Evolutionary conservation across 352 stramenopile species (phyloP).

Genomic region (Ochromonadaceae sp.): DNA sequence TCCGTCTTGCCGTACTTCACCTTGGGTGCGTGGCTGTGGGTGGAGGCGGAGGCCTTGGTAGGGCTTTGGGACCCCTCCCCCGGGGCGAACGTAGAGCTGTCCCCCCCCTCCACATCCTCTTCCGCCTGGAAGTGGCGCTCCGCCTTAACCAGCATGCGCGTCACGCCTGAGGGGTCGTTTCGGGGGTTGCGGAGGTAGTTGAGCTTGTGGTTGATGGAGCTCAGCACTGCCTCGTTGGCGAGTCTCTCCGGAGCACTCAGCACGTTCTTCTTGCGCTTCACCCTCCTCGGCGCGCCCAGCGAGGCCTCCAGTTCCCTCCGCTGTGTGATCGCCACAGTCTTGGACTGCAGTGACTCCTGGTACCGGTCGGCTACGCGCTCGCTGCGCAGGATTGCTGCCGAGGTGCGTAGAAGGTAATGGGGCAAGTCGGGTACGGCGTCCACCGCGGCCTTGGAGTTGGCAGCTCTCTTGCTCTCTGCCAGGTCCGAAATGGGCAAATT

Average conservation of each 20-base stretch:
- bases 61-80: too few species aligned
- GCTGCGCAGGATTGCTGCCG: background rate
- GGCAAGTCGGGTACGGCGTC: background rate
- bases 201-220: conserved; percentile 7
- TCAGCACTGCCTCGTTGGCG: background rate
- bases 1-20: background rate
- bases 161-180: background rate
- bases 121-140: background rate
- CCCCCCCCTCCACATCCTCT: background rate
- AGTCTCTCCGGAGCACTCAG: background rate
- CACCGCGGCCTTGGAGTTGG: background rate
- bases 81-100: too few species aligned
- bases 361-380: background rate
- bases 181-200: conserved; percentile 15
- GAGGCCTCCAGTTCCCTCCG: too few species aligned
- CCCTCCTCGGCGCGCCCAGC: too few species aligned
- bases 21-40: too few species aligned
- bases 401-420: background rate
- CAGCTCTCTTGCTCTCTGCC: background rate
- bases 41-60: too few species aligned
- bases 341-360: background rate
- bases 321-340: too few species aligned
- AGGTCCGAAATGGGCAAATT: conserved; percentile 17
- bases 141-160: background rate
- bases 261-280: too few species aligned